Conservation (phyloP, 345 rosid genomes). For the Populus pruinosa region DNA sequence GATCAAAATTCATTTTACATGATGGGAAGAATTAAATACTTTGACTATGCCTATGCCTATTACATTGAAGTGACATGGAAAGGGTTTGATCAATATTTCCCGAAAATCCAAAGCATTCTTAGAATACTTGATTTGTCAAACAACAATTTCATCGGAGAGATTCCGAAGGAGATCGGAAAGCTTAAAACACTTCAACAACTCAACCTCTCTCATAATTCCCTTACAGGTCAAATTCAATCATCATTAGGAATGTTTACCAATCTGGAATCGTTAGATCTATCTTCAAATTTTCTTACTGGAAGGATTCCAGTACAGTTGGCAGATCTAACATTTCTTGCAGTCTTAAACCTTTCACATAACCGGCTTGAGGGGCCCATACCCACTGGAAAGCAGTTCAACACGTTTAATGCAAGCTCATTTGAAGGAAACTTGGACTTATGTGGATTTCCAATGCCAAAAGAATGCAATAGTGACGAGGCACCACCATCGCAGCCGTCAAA, state of each 20-base stretch:
- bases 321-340: too few relatives aligned
- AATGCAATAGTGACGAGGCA: background rate
- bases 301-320: too few relatives aligned
- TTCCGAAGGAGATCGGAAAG: too few relatives aligned
- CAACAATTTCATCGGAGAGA: too few relatives aligned
- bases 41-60: background rate
- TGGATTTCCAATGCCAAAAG: slow-evolving; percentile 7
- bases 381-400: background rate
- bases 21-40: too few relatives aligned
- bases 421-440: background rate
- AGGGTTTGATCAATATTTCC: background rate
- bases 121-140: background rate
- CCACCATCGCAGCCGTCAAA: background rate
- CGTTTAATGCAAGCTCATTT: background rate
- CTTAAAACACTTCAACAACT: too few relatives aligned
- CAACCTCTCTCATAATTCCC: too few relatives aligned
- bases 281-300: too few relatives aligned
- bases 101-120: background rate
- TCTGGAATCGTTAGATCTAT: too few relatives aligned
- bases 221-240: background rate
- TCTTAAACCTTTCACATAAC: background rate
- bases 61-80: background rate
- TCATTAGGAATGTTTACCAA: background rate
- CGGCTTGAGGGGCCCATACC: slow-evolving; percentile 1
- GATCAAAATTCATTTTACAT: too few relatives aligned